phyloP scores from a whole-genome alignment of 345 rosid genomes.

The Euphorbia lathyris region DNA sequence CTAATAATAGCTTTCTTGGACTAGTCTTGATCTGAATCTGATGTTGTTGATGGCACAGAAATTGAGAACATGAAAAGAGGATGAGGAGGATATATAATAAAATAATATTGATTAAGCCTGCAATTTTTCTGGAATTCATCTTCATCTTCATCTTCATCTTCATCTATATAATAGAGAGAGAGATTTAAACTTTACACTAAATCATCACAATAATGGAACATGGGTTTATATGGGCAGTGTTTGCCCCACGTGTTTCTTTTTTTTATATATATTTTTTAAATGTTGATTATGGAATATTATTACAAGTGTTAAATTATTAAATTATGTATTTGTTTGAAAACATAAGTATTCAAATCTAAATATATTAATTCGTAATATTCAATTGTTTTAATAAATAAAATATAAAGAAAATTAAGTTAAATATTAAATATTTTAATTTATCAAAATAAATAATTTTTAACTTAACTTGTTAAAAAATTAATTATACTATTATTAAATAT shows the following conservation, averaged over 20 bases:
- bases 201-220: constrained; percentile 7
- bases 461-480: too few relatives aligned
- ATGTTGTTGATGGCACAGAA: constrained; percentile 16
- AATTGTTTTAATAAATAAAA: too few relatives aligned
- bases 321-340: too few relatives aligned
- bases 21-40: not conserved
- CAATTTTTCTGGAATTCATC: constrained; percentile 24
- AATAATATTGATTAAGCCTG: constrained; percentile 19
- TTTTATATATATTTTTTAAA: too few relatives aligned
- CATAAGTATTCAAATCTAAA: too few relatives aligned
- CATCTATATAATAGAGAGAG: constrained; percentile 19
- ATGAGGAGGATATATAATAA: constrained; percentile 17
- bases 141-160: constrained; percentile 42
- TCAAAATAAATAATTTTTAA: too few relatives aligned
- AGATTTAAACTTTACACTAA: not conserved
- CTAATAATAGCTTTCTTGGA: constrained; percentile 25
- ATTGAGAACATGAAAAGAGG: constrained; percentile 15
- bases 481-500: too few relatives aligned
- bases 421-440: too few relatives aligned
- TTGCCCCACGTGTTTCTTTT: constrained; percentile 24
- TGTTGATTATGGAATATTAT: too few relatives aligned
- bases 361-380: too few relatives aligned
- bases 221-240: constrained; percentile 19
- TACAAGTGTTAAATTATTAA: too few relatives aligned
- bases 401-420: too few relatives aligned